phyloP scores from a whole-genome alignment of 148 eudicot genomes.

The Persicaria tinctoria region DNA sequence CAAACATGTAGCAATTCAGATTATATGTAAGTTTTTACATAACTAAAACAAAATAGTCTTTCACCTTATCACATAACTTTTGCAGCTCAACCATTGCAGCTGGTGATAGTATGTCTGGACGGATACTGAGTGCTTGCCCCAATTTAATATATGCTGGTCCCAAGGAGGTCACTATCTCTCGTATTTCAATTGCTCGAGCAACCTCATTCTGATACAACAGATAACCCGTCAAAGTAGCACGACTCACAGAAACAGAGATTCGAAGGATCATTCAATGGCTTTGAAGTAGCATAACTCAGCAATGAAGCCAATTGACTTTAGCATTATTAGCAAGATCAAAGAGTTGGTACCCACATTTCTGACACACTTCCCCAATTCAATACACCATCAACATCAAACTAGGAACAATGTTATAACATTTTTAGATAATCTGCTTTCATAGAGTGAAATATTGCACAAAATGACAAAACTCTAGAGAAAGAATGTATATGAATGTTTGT shows the following conservation, averaged over 20 bases:
- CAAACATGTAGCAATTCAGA: neutral
- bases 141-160: constrained; percentile 99
- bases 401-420: no score
- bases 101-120: constrained; percentile 96
- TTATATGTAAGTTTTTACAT: neutral
- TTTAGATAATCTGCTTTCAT: no score
- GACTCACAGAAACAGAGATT: neutral
- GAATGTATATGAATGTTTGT: no score
- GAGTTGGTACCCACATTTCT: neutral
- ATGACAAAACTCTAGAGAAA: no score
- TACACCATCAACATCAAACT: no score
- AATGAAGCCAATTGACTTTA: neutral
- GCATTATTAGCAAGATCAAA: neutral
- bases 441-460: no score
- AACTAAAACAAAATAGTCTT: constrained; percentile 2
- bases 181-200: constrained; percentile 90
- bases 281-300: neutral
- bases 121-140: constrained; percentile 99
- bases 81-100: constrained; percentile 93
- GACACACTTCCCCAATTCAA: no score
- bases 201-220: constrained; percentile 72
- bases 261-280: neutral
- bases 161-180: constrained; percentile 97
- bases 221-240: neutral
- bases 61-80: constrained; percentile 98